phyloP scores from a whole-genome alignment of 768 basidiomycete genomes.

The Pholiota microspora region DNA sequence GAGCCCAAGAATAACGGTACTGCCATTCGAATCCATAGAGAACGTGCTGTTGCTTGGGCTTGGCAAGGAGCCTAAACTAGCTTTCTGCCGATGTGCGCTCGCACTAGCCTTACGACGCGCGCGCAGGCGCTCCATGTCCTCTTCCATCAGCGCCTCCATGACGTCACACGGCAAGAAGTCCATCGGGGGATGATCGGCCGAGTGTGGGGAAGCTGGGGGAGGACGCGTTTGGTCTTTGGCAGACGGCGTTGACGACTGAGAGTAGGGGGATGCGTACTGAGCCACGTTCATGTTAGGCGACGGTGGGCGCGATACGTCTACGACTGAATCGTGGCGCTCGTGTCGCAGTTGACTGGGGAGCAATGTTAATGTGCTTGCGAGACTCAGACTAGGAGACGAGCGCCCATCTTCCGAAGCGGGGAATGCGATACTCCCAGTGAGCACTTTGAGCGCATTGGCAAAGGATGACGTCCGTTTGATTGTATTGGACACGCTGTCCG shows the following conservation, averaged over 20 bases:
- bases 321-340: slow-evolving; percentile 20
- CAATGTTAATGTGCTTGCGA: slow-evolving; percentile 18
- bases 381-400: slow-evolving; percentile 29
- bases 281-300: slow-evolving; percentile 79
- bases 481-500: slow-evolving; percentile 63
- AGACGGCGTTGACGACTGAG: slow-evolving; percentile 35
- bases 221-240: slow-evolving; percentile 24
- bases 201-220: slow-evolving; percentile 28
- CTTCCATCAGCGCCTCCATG: slow-evolving; percentile 87
- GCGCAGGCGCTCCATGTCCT: slow-evolving; percentile 89
- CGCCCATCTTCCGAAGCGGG: slow-evolving; percentile 60
- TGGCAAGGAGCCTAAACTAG: slow-evolving; percentile 39
- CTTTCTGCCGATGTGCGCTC: slow-evolving; percentile 38
- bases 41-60: slow-evolving; percentile 79
- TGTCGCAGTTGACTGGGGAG: slow-evolving; percentile 17
- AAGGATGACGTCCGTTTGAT: slow-evolving; percentile 79
- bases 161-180: slow-evolving; percentile 75
- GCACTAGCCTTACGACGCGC: slow-evolving; percentile 54
- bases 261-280: slow-evolving; percentile 76
- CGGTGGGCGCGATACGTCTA: slow-evolving; percentile 63
- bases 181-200: slow-evolving; percentile 34
- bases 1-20: slow-evolving; percentile 69
- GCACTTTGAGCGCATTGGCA: slow-evolving; percentile 68
- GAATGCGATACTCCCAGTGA: slow-evolving; percentile 72
- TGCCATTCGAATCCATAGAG: slow-evolving; percentile 68